A percentile compares a stretch with the other conserved stretches of the same genome.
Conservation (phyloP, 805 yeast species). For the Starmerella sp. region DNA sequence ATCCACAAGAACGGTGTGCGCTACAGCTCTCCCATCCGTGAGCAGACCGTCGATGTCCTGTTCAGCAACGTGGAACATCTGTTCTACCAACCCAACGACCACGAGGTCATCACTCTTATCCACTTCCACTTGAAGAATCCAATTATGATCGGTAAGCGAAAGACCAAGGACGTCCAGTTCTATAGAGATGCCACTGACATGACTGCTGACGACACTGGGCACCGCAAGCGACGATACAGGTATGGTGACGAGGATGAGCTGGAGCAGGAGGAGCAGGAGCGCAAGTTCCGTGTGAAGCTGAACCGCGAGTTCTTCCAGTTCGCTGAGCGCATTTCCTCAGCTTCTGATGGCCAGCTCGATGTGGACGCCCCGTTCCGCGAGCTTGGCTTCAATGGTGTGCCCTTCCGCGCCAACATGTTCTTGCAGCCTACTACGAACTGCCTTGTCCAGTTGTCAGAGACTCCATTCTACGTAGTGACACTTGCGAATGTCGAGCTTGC, state of each 20-base stretch:
- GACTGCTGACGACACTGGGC: constrained; percentile 94
- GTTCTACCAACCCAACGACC: constrained; percentile 92
- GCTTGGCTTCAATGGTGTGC: constrained; percentile 95
- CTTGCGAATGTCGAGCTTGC: constrained; percentile 88
- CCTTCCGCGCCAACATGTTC: constrained; percentile 83
- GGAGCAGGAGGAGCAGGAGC: constrained; percentile 97
- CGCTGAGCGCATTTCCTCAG: constrained; percentile 83
- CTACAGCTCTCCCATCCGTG: constrained; percentile 76
- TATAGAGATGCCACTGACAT: constrained; percentile 94
- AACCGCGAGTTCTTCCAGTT: constrained; percentile 85
- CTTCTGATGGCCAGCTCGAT: constrained; percentile 71
- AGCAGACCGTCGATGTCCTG: constrained; percentile 76
- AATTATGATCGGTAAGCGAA: constrained; percentile 88
- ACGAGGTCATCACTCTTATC: constrained; percentile 81
- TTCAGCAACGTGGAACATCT: constrained; percentile 86
- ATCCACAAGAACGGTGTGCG: constrained; percentile 95
- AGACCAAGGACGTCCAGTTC: constrained; percentile 89
- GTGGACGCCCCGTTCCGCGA: constrained; percentile 93
- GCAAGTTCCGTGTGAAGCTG: constrained; percentile 77
- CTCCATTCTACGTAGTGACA: constrained; percentile 87
- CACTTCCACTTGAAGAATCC: constrained; percentile 90
- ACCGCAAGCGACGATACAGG: constrained; percentile 69
- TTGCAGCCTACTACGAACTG: constrained; percentile 98
- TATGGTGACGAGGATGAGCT: constrained; percentile 98
- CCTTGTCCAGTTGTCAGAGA: constrained; percentile 83